Percentiles rank a stretch among this genome's conserved stretches.
These are phyloP conservation scores for Bodo saltans DNA, from an alignment of 78 protist species.

Conservation along the genomic window DNA sequence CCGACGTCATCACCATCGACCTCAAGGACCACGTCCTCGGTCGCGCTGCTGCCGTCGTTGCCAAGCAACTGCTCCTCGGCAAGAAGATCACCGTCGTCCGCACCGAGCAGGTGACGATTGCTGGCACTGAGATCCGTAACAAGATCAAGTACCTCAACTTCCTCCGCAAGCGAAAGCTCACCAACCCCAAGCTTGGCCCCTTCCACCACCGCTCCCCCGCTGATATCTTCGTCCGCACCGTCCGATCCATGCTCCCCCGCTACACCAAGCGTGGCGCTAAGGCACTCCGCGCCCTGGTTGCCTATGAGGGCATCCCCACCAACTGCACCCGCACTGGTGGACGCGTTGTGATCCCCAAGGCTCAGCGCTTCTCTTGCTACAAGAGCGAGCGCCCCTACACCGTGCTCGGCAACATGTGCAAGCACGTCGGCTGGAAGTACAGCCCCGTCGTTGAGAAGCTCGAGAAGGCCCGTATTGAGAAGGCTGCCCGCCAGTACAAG, in stretches of 20 bases:
- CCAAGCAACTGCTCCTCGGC: constrained; percentile 94
- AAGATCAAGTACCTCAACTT: constrained; percentile 76
- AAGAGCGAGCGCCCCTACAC: constrained; percentile 78
- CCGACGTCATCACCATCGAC: constrained; percentile 69
- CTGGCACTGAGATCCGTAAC: constrained; percentile 92
- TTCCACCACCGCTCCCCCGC: constrained; percentile 91
- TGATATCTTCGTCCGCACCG: constrained; percentile 77
- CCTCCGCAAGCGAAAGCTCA: constrained; percentile 73
- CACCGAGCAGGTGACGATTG: constrained; percentile 83
- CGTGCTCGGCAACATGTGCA: constrained; percentile 79
- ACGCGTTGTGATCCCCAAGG: constrained; percentile 91
- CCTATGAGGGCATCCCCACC: constrained; percentile 96
- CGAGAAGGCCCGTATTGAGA: constrained; percentile 89
- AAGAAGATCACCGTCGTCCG: constrained; percentile 85
- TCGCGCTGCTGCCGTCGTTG: constrained; percentile 91
- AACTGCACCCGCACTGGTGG: constrained; percentile 77
- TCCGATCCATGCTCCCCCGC: constrained; percentile 97
- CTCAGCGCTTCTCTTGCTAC: constrained; percentile 84
- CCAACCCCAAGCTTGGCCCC: constrained; percentile 95
- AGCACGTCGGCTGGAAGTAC: constrained; percentile 66
- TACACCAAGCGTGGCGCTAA: constrained; percentile 80
- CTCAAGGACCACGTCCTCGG: constrained; percentile 92
- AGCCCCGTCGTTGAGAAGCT: constrained; percentile 73
- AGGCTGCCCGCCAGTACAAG: constrained; percentile 58
- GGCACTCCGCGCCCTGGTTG: constrained; percentile 75